Percentiles rank a stretch among this genome's conserved stretches.
Conservation (phyloP, 805 yeast species). For the Metschnikowia cubensis region DNA sequence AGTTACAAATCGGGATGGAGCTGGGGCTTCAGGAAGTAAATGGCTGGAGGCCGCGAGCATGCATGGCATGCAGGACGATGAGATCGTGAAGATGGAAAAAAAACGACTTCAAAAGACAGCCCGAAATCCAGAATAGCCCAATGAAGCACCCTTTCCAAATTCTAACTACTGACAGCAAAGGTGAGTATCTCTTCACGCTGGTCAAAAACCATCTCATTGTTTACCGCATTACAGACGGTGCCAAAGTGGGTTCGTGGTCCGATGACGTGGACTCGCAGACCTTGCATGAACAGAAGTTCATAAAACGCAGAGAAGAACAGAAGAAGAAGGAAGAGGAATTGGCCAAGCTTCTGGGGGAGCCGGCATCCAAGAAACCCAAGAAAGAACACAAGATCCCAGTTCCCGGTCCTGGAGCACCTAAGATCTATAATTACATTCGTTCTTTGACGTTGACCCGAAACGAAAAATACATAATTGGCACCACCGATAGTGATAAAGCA, state of each 20-base stretch:
- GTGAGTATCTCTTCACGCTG: conserved; percentile 50
- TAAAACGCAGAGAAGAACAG: conserved; percentile 23
- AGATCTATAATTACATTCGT: conserved; percentile 64
- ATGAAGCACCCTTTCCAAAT: conserved; percentile 75
- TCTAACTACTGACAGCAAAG: conserved; percentile 41
- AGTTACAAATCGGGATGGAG: conserved; percentile 10
- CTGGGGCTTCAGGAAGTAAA: conserved; percentile 17
- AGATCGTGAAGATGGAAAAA: conserved; percentile 8
- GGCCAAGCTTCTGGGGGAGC: conserved; percentile 9
- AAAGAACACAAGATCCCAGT: conserved; percentile 17
- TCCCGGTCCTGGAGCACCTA: conserved; percentile 60
- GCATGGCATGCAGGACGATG: conserved; percentile 13
- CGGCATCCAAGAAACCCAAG: conserved; percentile 12
- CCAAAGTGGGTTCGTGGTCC: conserved; percentile 55
- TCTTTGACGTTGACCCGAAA: conserved; percentile 54
- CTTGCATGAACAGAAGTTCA: conserved; percentile 42
- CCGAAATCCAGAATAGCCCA: neutral
- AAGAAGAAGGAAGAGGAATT: conserved; percentile 18
- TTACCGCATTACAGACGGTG: conserved; percentile 39
- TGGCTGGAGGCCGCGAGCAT: neutral
- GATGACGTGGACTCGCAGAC: conserved; percentile 56
- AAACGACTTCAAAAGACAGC: neutral
- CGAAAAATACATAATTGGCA: conserved; percentile 50
- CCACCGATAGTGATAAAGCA: conserved; percentile 83
- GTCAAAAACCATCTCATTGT: conserved; percentile 58